These are phyloP conservation scores for Heimioporus sp. DNA, from an alignment of 768 basidiomycete species.

Conservation along the genomic window DNA sequence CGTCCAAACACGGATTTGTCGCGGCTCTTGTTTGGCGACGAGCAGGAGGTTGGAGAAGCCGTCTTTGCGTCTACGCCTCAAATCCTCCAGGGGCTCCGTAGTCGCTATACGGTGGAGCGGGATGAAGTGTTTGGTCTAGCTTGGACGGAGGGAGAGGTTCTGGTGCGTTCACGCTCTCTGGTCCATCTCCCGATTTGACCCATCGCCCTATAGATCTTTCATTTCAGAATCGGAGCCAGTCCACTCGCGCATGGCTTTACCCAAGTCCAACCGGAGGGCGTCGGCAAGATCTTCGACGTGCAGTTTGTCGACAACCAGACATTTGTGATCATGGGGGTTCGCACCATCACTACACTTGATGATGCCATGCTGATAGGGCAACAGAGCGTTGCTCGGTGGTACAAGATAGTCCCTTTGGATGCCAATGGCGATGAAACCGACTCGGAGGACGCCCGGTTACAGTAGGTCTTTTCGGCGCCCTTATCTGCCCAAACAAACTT, in stretches of 20 bases:
- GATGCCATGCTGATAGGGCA: slow-evolving; percentile 3
- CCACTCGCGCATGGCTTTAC: slow-evolving; percentile 1
- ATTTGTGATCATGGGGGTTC: slow-evolving; percentile 25
- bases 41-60: slow-evolving; percentile 16
- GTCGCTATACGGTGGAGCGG: slow-evolving; percentile 19
- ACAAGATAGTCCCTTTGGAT: slow-evolving; percentile 13
- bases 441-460: slow-evolving; percentile 11
- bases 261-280: slow-evolving; percentile 16
- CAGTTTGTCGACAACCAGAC: slow-evolving; percentile 22
- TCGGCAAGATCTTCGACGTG: slow-evolving; percentile 20
- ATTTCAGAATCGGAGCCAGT: slow-evolving; percentile 9
- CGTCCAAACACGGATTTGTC: slow-evolving; percentile 18
- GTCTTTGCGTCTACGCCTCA: slow-evolving; percentile 13
- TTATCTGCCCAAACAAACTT: slow-evolving; percentile 2
- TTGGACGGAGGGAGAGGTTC: slow-evolving; percentile 44
- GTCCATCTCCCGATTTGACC: background rate
- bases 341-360: background rate
- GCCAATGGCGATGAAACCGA: slow-evolving; percentile 6
- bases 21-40: slow-evolving; percentile 26
- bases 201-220: slow-evolving; percentile 15
- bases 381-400: slow-evolving; percentile 20
- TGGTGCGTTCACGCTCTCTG: slow-evolving; percentile 12
- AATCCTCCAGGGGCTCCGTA: slow-evolving; percentile 15
- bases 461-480: slow-evolving; percentile 12
- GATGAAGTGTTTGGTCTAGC: slow-evolving; percentile 39